Percentiles rank a stretch among this genome's conserved stretches.
These are phyloP conservation scores for Penicillium arizonense DNA, from an alignment of 495 filamentous ascomycete species.

Conservation along the genomic window DNA sequence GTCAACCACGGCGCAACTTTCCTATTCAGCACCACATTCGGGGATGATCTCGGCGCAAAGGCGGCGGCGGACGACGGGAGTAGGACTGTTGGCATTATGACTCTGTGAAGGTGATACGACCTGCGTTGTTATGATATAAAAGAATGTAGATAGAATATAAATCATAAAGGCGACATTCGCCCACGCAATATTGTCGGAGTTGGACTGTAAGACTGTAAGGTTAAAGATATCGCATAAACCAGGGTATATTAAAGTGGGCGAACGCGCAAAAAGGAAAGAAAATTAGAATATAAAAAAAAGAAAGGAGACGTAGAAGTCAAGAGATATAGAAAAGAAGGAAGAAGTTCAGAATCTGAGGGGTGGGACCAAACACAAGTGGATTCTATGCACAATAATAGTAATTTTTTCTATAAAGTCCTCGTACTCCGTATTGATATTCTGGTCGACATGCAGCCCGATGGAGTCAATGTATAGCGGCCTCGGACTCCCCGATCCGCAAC, in stretches of 20 bases:
- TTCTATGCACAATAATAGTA: constrained; percentile 13
- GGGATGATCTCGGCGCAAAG: constrained; percentile 92
- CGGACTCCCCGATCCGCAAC: constrained; percentile 24
- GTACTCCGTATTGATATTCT: constrained; percentile 11
- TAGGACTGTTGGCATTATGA: constrained; percentile 85
- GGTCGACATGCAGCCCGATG: constrained; percentile 20
- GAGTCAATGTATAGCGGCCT: constrained; percentile 17
- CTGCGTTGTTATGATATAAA: constrained; percentile 28
- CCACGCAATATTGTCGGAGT: constrained; percentile 32
- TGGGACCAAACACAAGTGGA: constrained; percentile 8
- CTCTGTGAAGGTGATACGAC: constrained; percentile 31
- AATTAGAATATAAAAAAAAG: constrained; percentile 55
- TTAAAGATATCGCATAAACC: constrained; percentile 26
- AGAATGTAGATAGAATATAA: constrained; percentile 32
- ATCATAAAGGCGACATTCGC: constrained; percentile 48
- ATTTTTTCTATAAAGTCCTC: not conserved
- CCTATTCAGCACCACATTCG: constrained; percentile 89
- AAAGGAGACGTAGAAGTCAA: constrained; percentile 42
- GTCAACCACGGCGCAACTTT: constrained; percentile 99
- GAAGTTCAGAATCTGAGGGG: constrained; percentile 18
- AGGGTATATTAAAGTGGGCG: constrained; percentile 45
- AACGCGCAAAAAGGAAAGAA: constrained; percentile 45
- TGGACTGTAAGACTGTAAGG: constrained; percentile 11
- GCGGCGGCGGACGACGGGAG: constrained; percentile 93
- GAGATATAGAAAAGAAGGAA: constrained; percentile 23